Evolutionary conservation across 1,284 basidiomycete species (phyloP), one percentile per base, ranked within the genome.

Genomic region (Puccinia brachypodii): DNA sequence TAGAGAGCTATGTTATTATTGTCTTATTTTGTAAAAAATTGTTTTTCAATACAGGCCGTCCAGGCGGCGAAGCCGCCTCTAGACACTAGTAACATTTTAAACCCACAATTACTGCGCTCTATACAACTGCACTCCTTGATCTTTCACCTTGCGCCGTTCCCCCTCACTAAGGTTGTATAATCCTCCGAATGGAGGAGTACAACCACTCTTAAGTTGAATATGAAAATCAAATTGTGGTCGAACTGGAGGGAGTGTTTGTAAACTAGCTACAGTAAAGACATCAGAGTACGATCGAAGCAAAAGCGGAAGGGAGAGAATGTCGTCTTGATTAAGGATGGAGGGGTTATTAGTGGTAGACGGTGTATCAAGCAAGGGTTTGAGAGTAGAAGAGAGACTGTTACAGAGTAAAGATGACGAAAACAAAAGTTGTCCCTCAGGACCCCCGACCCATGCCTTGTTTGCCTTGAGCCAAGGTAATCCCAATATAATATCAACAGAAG

Each of bases 391-490:
- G 44, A 11, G 2, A 44, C 38, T 3, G n/a, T 2, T 38, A 66
- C 16, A 19, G n/a, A 8, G 22, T 2, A 28, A n/a, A 22, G 36
- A 31, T 31, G 33, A 62, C 6, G 66, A 42, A 44, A 69, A 69
- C 3, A 44, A 25, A 3, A 69, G 40, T 69, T 69, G 66, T 69
- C 66, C 66, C 6, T 42, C 8, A 6, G 40, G 38, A 11, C 66
- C 66, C 11, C 66, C 66, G 25, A 53, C 71, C 71, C 28, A 73
- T 9, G 76, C 38, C 0, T 66, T 44, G 22, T 42, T 31, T 1
- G 13, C 14, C 19, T 68, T 50, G 4, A 78, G 31, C 76, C 76
- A 78, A 50, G 76, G 76, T 16, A 68, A n/a, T 9, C 76, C 76
- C 7, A 78, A 36, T 11, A 78, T 78, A 22, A 69, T 33, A 53